Base-by-base conservation (phyloP, 2,329 filamentous ascomycete genomes). In the Botrytis fragariae region DNA sequence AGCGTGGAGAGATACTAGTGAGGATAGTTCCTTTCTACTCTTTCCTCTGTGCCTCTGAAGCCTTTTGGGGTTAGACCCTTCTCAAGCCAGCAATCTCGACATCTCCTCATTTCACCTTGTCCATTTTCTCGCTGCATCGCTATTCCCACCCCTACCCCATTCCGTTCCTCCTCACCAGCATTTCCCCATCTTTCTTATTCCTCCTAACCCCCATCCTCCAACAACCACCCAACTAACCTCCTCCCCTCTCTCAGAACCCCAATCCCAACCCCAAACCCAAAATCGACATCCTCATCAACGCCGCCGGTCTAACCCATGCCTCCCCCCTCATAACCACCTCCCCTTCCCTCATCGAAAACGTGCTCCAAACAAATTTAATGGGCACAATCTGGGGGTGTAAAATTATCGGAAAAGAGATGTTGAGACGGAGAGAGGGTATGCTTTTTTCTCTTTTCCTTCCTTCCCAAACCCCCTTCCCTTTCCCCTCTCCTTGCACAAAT, bases 231-330 rank as follows among this genome's bases (percentile, higher is more conserved):
- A 51, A 65, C 63, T 48, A 67, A 67, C 44, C 37, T 7, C 44
- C n/a, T 7, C 32, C 44, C 44, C 22, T 2, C 7, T 4, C n/a
- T 29, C 37, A 44, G n/a, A 54, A 54, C 14, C 42, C 6, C 45
- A 48, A 4, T 14, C 42, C 6, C 45, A 48, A 4, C 22, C 59
- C 59, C 60, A 37, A 64, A 37, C 60, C 60, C 16, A 32, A 80
- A 60, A 81, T 87, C 22, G 84, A 88, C 78, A 84, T 95, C 44
- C 87, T 97, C 1, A 87, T 97, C 76, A 97, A 97, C 79, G 92
- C 92, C 39, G 94, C 94, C 0, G 94, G 94, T 16, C 85, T 94
- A 35, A 86, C 91, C 0, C 90, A 94, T 77, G 86, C 86, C 20
- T 87, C 86, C 0, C 84, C 93, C 1, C 85, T 96, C n/a, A 83